phyloP scores from a whole-genome alignment of 805 yeast genomes.

The Yarrowia deformans region DNA sequence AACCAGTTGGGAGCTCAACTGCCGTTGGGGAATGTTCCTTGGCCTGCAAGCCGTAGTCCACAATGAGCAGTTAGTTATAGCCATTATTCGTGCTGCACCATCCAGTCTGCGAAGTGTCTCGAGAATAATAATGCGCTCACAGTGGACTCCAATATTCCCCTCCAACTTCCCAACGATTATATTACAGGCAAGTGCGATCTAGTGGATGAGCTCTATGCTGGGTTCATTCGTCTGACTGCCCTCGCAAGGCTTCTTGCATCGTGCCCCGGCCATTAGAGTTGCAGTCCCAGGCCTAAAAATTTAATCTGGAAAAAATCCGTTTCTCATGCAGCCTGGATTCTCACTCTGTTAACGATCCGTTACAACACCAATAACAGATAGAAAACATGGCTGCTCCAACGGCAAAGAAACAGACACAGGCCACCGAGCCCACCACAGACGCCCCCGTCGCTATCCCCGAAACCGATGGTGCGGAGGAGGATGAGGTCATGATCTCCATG shows the following conservation, averaged over 20 bases:
- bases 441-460: conserved; percentile 53
- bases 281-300: conserved; percentile 4
- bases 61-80: too few species aligned
- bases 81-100: too few species aligned
- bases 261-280: conserved; percentile 3
- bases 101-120: too few species aligned
- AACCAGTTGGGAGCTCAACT: too few species aligned
- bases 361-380: not conserved
- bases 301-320: conserved; percentile 31
- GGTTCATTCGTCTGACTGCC: too few species aligned
- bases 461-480: conserved; percentile 24
- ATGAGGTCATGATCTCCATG: conserved; percentile 51
- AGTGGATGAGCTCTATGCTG: too few species aligned
- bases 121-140: too few species aligned
- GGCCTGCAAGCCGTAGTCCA: too few species aligned
- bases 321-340: conserved; percentile 19
- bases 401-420: conserved; percentile 45
- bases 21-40: too few species aligned
- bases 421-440: conserved; percentile 52
- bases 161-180: not conserved
- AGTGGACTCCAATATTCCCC: too few species aligned
- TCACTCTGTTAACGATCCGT: conserved; percentile 15
- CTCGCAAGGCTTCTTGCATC: not conserved
- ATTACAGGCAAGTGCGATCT: too few species aligned
- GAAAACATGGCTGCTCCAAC: conserved; percentile 51